These are phyloP conservation scores for Hymenoscyphus fraxineus DNA, from an alignment of 2,329 filamentous ascomycete genomes.

Conservation along the genomic window DNA sequence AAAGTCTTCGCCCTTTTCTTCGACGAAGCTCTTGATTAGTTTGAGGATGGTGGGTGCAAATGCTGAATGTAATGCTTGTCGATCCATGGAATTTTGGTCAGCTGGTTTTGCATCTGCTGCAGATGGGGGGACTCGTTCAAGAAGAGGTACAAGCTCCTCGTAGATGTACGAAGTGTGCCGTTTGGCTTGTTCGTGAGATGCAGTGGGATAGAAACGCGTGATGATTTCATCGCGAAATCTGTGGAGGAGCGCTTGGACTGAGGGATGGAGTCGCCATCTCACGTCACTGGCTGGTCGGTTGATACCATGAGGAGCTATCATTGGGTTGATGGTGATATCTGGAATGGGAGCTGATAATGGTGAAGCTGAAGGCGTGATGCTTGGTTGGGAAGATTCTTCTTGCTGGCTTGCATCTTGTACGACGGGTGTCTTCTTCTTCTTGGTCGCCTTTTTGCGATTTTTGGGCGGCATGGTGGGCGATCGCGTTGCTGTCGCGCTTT, in stretches of 20 bases:
- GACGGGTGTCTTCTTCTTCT: too few relatives aligned
- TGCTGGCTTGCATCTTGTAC: too few relatives aligned
- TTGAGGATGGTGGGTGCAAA: background rate
- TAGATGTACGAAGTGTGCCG: background rate
- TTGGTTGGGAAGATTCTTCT: too few relatives aligned
- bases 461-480: too few relatives aligned
- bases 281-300: too few relatives aligned
- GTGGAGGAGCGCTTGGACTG: background rate
- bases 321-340: too few relatives aligned
- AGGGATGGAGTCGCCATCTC: background rate
- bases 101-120: background rate
- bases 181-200: background rate
- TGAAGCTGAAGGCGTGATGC: too few relatives aligned
- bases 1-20: background rate
- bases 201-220: background rate
- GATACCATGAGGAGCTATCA: too few relatives aligned
- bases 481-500: too few relatives aligned
- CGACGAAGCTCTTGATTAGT: background rate
- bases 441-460: too few relatives aligned
- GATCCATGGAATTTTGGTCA: background rate
- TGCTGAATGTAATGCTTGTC: background rate
- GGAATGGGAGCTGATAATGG: too few relatives aligned
- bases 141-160: background rate
- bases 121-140: background rate
- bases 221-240: background rate